Conservation (phyloP, 805 yeast genomes). For the Candida namnaoensis region DNA sequence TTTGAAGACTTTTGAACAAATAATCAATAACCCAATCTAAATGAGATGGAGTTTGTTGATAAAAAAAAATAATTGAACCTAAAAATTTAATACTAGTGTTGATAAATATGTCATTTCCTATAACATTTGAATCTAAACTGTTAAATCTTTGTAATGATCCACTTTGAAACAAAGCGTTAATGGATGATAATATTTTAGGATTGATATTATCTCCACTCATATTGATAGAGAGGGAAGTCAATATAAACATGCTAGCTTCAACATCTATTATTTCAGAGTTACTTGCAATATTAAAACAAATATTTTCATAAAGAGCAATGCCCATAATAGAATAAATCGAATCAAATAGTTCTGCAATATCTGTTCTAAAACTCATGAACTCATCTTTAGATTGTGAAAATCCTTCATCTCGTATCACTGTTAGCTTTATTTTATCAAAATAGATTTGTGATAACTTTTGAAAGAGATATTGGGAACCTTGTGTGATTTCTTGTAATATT, state of each 20-base stretch:
- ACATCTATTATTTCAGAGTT: slow-evolving; percentile 26
- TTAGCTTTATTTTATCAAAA: slow-evolving; percentile 55
- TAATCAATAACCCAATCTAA: slow-evolving; percentile 47
- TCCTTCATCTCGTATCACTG: slow-evolving; percentile 24
- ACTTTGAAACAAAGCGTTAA: slow-evolving; percentile 20
- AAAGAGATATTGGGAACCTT: slow-evolving; percentile 31
- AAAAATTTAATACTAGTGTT: slow-evolving; percentile 49
- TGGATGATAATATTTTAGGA: slow-evolving; percentile 9
- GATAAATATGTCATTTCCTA: slow-evolving; percentile 15
- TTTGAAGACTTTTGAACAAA: slow-evolving; percentile 33
- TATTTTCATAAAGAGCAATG: slow-evolving; percentile 32
- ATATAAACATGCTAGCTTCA: slow-evolving; percentile 55
- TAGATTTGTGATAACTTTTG: slow-evolving; percentile 49
- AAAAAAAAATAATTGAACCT: slow-evolving; percentile 53
- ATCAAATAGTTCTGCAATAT: slow-evolving; percentile 72
- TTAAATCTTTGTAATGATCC: slow-evolving; percentile 17
- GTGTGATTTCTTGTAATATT: slow-evolving; percentile 17
- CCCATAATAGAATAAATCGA: slow-evolving; percentile 61
- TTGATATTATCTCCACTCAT: slow-evolving; percentile 24
- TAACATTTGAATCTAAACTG: background rate
- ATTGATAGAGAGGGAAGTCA: slow-evolving; percentile 48
- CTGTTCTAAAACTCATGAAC: slow-evolving; percentile 60
- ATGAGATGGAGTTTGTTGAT: slow-evolving; percentile 31
- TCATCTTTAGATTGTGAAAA: slow-evolving; percentile 32
- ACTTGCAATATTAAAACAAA: slow-evolving; percentile 27